Evolutionary conservation across 2,329 filamentous ascomycete genomes (phyloP).

Genomic region (Colletotrichum orbiculare): DNA sequence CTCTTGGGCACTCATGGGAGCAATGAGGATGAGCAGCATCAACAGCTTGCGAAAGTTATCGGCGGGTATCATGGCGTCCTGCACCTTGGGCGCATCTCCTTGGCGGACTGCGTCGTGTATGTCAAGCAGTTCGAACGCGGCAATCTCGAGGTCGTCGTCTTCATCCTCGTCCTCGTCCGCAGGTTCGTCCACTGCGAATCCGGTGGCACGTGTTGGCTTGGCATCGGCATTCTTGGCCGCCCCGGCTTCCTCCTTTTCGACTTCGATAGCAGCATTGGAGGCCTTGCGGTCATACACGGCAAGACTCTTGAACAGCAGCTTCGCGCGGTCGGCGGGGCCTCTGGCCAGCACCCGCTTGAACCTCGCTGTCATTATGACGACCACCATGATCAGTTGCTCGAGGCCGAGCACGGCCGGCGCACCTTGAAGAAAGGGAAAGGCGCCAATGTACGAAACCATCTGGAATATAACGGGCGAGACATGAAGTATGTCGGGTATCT

Average conservation of each 20-base stretch:
- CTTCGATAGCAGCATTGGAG: slow-evolving; percentile 45
- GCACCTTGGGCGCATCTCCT: slow-evolving; percentile 60
- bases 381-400: slow-evolving; percentile 77
- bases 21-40: slow-evolving; percentile 75
- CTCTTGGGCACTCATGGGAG: slow-evolving; percentile 74
- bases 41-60: slow-evolving; percentile 79
- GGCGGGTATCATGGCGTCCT: slow-evolving; percentile 76
- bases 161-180: slow-evolving; percentile 60
- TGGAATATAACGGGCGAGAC: slow-evolving; percentile 77
- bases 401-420: slow-evolving; percentile 77
- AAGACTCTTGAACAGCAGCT: slow-evolving; percentile 76
- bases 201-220: slow-evolving; percentile 41
- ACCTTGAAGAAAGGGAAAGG: slow-evolving; percentile 78
- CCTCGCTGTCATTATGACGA: slow-evolving; percentile 78
- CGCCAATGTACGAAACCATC: slow-evolving; percentile 76
- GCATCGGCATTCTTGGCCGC: slow-evolving; percentile 34
- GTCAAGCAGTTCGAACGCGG: slow-evolving; percentile 76
- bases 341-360: slow-evolving; percentile 72
- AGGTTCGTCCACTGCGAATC: slow-evolving; percentile 60
- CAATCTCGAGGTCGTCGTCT: slow-evolving; percentile 73
- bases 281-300: slow-evolving; percentile 75
- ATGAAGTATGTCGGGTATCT: slow-evolving; percentile 76
- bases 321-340: slow-evolving; percentile 67
- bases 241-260: slow-evolving; percentile 7
- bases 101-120: slow-evolving; percentile 70